phyloP scores from a whole-genome alignment of 2,329 filamentous ascomycete genomes.

The Fonsecaea multimorphosa region DNA sequence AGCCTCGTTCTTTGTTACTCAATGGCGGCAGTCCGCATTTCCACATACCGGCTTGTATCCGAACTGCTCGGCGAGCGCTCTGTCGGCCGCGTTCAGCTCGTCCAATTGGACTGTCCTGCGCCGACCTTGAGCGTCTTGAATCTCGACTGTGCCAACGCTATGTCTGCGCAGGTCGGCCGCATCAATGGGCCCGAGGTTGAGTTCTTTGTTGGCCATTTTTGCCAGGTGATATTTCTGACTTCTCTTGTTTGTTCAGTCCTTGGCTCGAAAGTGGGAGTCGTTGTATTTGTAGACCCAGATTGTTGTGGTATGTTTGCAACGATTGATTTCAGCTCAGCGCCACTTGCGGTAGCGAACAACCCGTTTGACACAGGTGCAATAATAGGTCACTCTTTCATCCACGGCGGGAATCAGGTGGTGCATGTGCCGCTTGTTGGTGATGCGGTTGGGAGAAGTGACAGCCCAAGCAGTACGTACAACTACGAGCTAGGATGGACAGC shows the following conservation, averaged over 20 bases:
- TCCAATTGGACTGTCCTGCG: constrained; percentile 38
- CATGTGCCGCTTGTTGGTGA: constrained; percentile 29
- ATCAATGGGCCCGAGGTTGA: constrained; percentile 23
- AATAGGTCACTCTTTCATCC: constrained; percentile 27
- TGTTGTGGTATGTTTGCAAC: constrained; percentile 2
- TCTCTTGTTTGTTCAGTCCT: not conserved
- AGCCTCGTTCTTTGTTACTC: not conserved
- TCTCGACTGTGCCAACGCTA: constrained; percentile 35
- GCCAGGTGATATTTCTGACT: not conserved
- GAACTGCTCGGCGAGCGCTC: constrained; percentile 43
- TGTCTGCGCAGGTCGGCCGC: constrained; percentile 26
- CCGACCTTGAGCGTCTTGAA: constrained; percentile 33
- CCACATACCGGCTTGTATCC: constrained; percentile 43
- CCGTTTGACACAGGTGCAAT: constrained; percentile 31
- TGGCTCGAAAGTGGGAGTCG: not conserved
- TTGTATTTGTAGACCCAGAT: constrained; percentile 12
- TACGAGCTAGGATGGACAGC: not conserved
- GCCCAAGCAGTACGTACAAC: not conserved
- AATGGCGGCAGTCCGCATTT: constrained; percentile 3
- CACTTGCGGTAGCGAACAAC: constrained; percentile 37
- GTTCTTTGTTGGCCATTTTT: constrained; percentile 25
- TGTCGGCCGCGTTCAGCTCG: constrained; percentile 41
- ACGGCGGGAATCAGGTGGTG: constrained; percentile 20
- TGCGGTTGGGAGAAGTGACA: constrained; percentile 14
- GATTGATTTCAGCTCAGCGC: constrained; percentile 26